A percentile compares a stretch with the other conserved stretches of the same genome.
Evolutionary conservation across 208 protist genomes (phyloP).

Genomic region (Acanthamoeba pearcei): DNA sequence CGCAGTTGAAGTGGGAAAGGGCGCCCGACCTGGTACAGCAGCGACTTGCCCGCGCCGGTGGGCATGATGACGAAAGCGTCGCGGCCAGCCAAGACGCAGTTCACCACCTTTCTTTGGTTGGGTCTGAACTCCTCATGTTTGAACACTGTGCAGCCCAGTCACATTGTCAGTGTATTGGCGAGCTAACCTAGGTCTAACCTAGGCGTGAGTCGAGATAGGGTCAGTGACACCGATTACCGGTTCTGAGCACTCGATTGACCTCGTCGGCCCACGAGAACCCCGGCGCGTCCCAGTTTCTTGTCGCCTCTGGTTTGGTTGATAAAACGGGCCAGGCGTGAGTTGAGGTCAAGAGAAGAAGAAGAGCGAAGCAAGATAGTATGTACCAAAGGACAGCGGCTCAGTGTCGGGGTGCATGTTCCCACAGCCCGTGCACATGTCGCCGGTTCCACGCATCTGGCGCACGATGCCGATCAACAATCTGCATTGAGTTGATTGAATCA

Average conservation of each 20-base stretch:
- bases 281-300: neutral
- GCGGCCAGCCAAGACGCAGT: slow-evolving; percentile 92
- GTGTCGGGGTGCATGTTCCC: neutral
- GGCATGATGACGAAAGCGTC: slow-evolving; percentile 95
- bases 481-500: neutral
- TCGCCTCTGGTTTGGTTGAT: neutral
- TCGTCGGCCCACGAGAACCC: neutral
- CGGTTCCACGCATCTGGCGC: neutral
- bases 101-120: slow-evolving; percentile 96
- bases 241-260: neutral
- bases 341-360: neutral
- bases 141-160: slow-evolving; percentile 57
- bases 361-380: neutral
- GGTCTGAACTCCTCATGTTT: slow-evolving; percentile 89
- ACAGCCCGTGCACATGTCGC: neutral
- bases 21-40: slow-evolving; percentile 85
- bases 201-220: neutral
- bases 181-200: neutral
- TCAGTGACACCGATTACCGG: neutral
- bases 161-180: neutral
- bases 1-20: no score
- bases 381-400: slow-evolving; percentile 7
- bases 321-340: neutral
- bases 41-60: slow-evolving; percentile 91
- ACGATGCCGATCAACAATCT: neutral